A percentile compares a stretch with the other conserved stretches of the same genome.
Evolutionary conservation across 352 stramenopile species (phyloP).

Genomic region (Phytopythium kandeliae): DNA sequence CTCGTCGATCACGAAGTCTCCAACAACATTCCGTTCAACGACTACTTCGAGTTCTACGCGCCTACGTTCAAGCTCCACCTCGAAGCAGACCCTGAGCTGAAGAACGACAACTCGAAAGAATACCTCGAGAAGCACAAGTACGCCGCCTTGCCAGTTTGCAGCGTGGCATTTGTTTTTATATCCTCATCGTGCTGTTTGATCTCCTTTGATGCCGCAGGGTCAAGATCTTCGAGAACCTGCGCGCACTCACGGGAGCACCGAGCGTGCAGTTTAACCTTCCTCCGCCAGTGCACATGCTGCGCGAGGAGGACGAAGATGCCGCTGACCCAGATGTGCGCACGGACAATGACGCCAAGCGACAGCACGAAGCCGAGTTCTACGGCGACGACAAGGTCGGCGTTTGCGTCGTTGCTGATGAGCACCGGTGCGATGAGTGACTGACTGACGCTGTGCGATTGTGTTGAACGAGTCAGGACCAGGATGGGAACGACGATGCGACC

Average conservation of each 20-base stretch:
- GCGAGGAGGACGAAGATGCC: constrained; percentile 78
- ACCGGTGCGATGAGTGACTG: background rate
- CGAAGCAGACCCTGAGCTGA: constrained; percentile 65
- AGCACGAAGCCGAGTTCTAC: constrained; percentile 78
- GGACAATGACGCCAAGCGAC: constrained; percentile 65
- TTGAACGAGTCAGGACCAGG: constrained; percentile 28
- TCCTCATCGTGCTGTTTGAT: too few relatives aligned
- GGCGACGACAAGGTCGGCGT: constrained; percentile 54
- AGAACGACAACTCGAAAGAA: constrained; percentile 80
- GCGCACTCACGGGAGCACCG: constrained; percentile 59
- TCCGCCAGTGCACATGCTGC: constrained; percentile 58
- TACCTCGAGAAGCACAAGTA: constrained; percentile 87
- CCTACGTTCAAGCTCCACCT: constrained; percentile 84
- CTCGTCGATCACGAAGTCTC: constrained; percentile 79
- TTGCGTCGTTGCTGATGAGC: too few relatives aligned
- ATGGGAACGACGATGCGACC: constrained; percentile 46
- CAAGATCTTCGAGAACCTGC: constrained; percentile 84
- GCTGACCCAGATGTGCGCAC: constrained; percentile 56
- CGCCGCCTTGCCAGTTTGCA: constrained; percentile 4
- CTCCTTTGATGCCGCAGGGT: constrained; percentile 25
- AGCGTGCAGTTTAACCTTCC: constrained; percentile 80
- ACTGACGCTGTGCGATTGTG: background rate
- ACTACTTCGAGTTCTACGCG: constrained; percentile 84
- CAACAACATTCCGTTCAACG: constrained; percentile 82
- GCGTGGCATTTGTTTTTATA: background rate